A percentile compares a stretch with the other conserved stretches of the same genome.
Evolutionary conservation across 2,329 filamentous ascomycete species (phyloP).

Genomic region (Dothidotthia symphoricarpi): DNA sequence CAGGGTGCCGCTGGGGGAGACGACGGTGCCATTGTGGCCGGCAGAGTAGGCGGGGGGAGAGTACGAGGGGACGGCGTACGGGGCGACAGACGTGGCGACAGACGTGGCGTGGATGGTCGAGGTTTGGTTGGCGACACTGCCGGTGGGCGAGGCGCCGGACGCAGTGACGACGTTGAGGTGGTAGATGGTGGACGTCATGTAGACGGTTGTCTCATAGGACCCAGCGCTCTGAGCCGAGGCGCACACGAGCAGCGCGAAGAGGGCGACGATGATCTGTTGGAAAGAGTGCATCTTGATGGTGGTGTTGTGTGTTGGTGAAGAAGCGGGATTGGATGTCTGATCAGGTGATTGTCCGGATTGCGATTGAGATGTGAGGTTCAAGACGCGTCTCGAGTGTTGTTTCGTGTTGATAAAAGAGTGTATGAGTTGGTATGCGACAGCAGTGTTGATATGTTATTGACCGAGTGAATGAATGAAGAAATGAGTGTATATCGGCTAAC

Average conservation of each 20-base stretch:
- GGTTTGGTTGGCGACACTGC: slow-evolving; percentile 32
- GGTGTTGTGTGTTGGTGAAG: slow-evolving; percentile 4
- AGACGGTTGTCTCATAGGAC: slow-evolving; percentile 38
- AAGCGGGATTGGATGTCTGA: background rate
- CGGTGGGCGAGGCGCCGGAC: slow-evolving; percentile 26
- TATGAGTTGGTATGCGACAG: slow-evolving; percentile 10
- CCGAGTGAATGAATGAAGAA: slow-evolving; percentile 7
- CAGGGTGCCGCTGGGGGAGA: slow-evolving; percentile 17
- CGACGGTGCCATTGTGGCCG: slow-evolving; percentile 21
- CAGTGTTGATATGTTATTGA: slow-evolving; percentile 12
- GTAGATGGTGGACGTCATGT: slow-evolving; percentile 40
- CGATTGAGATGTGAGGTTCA: no score
- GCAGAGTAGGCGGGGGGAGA: slow-evolving; percentile 16
- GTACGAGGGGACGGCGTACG: slow-evolving; percentile 13
- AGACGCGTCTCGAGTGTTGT: slow-evolving; percentile 5
- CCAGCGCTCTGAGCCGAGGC: slow-evolving; percentile 24
- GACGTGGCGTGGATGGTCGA: slow-evolving; percentile 23
- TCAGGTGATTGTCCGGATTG: slow-evolving; percentile 3
- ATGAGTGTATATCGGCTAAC: slow-evolving; percentile 12
- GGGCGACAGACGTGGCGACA: no score
- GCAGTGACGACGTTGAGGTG: slow-evolving; percentile 41
- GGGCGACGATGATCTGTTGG: slow-evolving; percentile 34
- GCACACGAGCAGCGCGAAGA: slow-evolving; percentile 36
- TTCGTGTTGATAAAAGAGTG: background rate
- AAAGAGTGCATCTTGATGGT: slow-evolving; percentile 37